Evolutionary conservation across 1,284 basidiomycete genomes (phyloP), one percentile per base, ranked within the genome.

Genomic region (Tremellales sp.): DNA sequence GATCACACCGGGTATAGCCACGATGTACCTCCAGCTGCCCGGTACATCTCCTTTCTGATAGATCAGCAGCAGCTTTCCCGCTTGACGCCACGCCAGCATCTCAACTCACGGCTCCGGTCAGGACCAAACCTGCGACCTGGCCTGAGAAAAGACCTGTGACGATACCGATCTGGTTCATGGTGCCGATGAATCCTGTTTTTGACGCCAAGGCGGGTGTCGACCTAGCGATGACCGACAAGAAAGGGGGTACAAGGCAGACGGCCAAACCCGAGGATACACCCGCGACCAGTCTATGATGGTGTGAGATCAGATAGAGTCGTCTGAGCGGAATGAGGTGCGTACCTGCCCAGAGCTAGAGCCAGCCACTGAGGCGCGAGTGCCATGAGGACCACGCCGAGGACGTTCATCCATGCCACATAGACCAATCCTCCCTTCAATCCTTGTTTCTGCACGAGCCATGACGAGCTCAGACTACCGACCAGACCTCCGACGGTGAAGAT

Each of bases 401-500:
- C 76, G 44, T 84, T 81, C 42, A 85, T 66, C 25, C 78, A 64
- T 1, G 84, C 80, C 51, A 83, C 87, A 45, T 81, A 60, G 7
- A 58, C 49, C 12, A 73, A 67, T 4, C 66, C 64, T 10, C 67
- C 62, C 31, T 64, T 61, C 17, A 70, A 26, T 10, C 89, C 89
- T 62, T 77, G 80, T 25, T 76, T 75, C 56, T 86, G 82, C 76
- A 87, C 87, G 43, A 86, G 66, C 27, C 81, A 68, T 58, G 85
- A 84, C n/a, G 86, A 84, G 15, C 77, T 70, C 17, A 86, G 67
- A 59, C 86, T 88, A 12, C 90, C 90, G 3, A 84, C 49, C 12
- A 96, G 80, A 31, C 92, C 92, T 6, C 92, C 92, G n/a, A 89
- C 62, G 1, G 89, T 93, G 71, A 91, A 93, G 26, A 87, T 75